Evolutionary conservation across 1,284 basidiomycete species (phyloP).

Genomic region (Rhodotorula mucilaginosa): DNA sequence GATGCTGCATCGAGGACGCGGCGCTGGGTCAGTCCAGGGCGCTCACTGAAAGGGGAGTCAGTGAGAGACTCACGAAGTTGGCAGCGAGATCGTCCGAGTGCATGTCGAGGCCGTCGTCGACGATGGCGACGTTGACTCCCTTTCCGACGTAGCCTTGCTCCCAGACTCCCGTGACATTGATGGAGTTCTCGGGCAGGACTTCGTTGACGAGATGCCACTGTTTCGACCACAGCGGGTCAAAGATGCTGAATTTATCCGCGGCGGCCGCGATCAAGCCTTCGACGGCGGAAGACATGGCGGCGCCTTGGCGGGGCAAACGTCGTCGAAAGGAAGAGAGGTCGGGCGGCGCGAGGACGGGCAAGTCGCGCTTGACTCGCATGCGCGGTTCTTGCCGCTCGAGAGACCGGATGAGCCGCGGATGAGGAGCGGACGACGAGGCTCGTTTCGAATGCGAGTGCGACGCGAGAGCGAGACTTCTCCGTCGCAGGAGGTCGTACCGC

Average conservation of each 20-base stretch:
- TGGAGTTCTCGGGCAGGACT: conserved; percentile 69
- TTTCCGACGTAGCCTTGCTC: conserved; percentile 78
- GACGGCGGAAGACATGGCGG: background rate
- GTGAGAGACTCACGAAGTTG: conserved; percentile 73
- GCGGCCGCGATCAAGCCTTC: conserved; percentile 6
- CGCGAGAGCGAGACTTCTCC: conserved; percentile 45
- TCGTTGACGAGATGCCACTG: conserved; percentile 94
- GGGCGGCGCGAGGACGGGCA: conserved; percentile 34
- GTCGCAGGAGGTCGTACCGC: conserved; percentile 55
- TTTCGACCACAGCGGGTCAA: conserved; percentile 79
- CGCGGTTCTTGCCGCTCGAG: conserved; percentile 42
- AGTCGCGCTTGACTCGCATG: conserved; percentile 42
- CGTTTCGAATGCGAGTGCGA: conserved; percentile 39
- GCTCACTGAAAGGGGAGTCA: background rate
- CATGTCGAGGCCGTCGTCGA: conserved; percentile 96
- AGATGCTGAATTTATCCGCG: conserved; percentile 59
- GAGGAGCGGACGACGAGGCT: conserved; percentile 1
- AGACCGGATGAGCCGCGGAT: conserved; percentile 29
- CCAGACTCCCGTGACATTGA: conserved; percentile 84
- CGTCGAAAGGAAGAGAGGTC: background rate
- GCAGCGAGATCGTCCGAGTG: conserved; percentile 78
- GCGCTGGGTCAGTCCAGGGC: background rate
- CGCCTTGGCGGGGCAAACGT: conserved; percentile 1
- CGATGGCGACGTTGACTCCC: conserved; percentile 81
- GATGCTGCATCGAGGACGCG: conserved; percentile 59